Evolutionary conservation across 2,329 filamentous ascomycete genomes (phyloP).

Genomic region (Didymella arachidicola): DNA sequence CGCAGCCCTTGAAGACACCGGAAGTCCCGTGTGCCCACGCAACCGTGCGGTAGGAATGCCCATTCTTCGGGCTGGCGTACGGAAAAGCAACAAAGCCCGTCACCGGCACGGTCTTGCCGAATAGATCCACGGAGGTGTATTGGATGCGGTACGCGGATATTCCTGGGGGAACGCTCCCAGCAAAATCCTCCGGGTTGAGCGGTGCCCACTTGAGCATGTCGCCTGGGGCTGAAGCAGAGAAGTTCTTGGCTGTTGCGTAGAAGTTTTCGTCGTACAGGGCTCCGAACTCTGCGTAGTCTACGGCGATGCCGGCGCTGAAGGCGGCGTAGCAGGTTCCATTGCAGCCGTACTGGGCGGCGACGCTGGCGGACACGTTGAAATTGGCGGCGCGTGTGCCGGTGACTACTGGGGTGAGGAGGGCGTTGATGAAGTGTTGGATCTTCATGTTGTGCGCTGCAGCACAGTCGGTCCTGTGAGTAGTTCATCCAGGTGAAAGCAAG

Average conservation of each 20-base stretch:
- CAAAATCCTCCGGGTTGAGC: background rate
- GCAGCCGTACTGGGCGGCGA: slow-evolving; percentile 7
- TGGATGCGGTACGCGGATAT: slow-evolving; percentile 4
- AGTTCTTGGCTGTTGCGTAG: slow-evolving; percentile 14
- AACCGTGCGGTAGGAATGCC: slow-evolving; percentile 1
- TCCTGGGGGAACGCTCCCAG: slow-evolving; percentile 1
- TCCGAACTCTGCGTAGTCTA: slow-evolving; percentile 3
- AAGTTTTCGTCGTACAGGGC: slow-evolving; percentile 3
- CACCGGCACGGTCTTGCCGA: background rate
- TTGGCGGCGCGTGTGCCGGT: slow-evolving; percentile 6
- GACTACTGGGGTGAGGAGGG: background rate
- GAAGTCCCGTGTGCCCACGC: slow-evolving; percentile 13
- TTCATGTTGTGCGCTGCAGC: background rate
- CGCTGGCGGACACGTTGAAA: slow-evolving; percentile 6
- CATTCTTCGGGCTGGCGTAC: slow-evolving; percentile 1
- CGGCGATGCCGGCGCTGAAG: slow-evolving; percentile 1
- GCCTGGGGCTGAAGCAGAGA: slow-evolving; percentile 8
- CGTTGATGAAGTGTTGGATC: background rate
- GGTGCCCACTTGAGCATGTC: slow-evolving; percentile 9
- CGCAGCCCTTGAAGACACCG: slow-evolving; percentile 10
- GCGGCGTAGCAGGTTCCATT: slow-evolving; percentile 6
- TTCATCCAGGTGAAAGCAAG: background rate
- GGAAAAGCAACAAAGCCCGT: slow-evolving; percentile 14
- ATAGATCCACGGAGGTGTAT: slow-evolving; percentile 8
- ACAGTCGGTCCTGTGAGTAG: background rate